Evolutionary conservation across 768 basidiomycete genomes (phyloP).

Genomic region (Amanita pseudoporphyria): DNA sequence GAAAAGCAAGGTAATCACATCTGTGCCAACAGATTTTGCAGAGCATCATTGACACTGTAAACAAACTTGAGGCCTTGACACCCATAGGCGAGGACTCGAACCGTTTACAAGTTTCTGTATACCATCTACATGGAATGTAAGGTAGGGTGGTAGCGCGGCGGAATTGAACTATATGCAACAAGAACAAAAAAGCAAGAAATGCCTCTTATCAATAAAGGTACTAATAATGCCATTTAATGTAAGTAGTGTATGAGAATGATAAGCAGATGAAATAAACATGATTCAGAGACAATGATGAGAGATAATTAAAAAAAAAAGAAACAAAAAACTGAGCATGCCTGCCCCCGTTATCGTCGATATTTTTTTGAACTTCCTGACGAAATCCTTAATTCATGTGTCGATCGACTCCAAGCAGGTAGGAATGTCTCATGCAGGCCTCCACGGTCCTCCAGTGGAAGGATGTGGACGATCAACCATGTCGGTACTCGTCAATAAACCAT

Average conservation of each 20-base stretch:
- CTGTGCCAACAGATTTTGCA: too few species aligned
- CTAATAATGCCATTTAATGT: background rate
- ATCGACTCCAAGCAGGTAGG: background rate
- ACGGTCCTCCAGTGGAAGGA: background rate
- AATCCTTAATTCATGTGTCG: too few species aligned
- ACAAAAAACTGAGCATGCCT: background rate
- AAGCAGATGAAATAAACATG: background rate
- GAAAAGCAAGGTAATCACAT: too few species aligned
- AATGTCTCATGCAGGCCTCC: background rate
- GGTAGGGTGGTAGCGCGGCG: slow-evolving; percentile 1
- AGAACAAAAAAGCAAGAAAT: background rate
- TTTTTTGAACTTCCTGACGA: slow-evolving; percentile 5
- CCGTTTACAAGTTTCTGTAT: background rate
- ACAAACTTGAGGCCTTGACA: too few species aligned
- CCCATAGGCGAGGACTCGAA: too few species aligned
- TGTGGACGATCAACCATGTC: background rate
- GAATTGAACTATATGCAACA: slow-evolving; percentile 5
- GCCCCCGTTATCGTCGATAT: background rate
- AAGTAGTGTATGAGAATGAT: background rate
- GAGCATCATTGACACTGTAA: too few species aligned
- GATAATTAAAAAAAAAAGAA: background rate
- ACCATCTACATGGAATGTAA: background rate
- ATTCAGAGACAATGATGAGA: background rate
- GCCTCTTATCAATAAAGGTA: too few species aligned
- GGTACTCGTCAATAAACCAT: background rate